phyloP scores from a whole-genome alignment of 1,284 basidiomycete genomes.

The Cryptococcus neoformans region DNA sequence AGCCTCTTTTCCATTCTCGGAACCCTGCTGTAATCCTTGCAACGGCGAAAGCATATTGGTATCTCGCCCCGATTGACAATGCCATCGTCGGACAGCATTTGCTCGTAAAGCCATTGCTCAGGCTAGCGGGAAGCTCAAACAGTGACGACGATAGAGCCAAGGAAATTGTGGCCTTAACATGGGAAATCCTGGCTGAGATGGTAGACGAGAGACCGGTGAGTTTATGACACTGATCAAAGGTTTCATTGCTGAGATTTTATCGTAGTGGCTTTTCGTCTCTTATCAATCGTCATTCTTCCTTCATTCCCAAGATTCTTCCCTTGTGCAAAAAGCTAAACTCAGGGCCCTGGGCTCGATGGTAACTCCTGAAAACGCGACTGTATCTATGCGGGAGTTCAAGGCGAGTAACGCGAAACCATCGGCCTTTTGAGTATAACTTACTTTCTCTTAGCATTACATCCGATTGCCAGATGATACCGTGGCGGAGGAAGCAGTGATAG shows the following conservation, averaged over 20 bases:
- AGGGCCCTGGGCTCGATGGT: conserved; percentile 64
- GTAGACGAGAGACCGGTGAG: conserved; percentile 62
- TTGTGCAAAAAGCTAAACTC: conserved; percentile 71
- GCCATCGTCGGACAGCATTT: conserved; percentile 32
- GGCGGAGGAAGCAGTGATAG: conserved; percentile 67
- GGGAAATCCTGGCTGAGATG: conserved; percentile 67
- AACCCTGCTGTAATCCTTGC: conserved; percentile 83
- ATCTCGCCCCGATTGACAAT: conserved; percentile 59
- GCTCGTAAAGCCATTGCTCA: conserved; percentile 40
- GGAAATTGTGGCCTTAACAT: conserved; percentile 68
- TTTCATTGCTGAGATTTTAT: conserved; percentile 2
- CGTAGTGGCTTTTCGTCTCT: conserved; percentile 59
- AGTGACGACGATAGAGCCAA: conserved; percentile 38
- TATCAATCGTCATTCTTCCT: conserved; percentile 67
- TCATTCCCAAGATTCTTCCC: conserved; percentile 61
- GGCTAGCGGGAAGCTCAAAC: conserved; percentile 35
- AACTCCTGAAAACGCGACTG: conserved; percentile 63
- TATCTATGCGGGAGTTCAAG: conserved; percentile 73
- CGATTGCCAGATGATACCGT: conserved; percentile 68
- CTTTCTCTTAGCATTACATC: conserved; percentile 61
- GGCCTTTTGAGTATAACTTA: neutral
- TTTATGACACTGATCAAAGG: conserved; percentile 6
- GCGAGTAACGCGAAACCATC: conserved; percentile 52
- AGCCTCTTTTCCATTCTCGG: conserved; percentile 74
- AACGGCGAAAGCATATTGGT: conserved; percentile 67